Percentiles rank a stretch among this genome's conserved stretches.
Evolutionary conservation across 345 rosid genomes (phyloP).

Genomic region (Alliaria petiolata): DNA sequence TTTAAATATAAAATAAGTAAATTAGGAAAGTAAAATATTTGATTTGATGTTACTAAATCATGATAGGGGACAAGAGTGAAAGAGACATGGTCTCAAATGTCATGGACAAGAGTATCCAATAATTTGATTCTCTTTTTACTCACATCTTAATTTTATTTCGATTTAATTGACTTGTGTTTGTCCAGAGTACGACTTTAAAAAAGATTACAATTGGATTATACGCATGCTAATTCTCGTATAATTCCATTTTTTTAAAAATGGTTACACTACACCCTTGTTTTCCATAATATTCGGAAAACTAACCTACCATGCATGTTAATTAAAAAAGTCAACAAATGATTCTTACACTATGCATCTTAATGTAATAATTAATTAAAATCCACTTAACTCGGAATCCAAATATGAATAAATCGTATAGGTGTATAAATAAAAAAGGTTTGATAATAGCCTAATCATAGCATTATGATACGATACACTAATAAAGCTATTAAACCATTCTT

Average conservation of each 20-base stretch:
- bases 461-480: slow-evolving; percentile 17
- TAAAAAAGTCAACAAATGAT: background rate
- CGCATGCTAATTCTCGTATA: background rate
- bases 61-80: slow-evolving; percentile 37
- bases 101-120: slow-evolving; percentile 35
- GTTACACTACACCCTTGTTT: background rate
- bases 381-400: background rate
- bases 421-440: background rate
- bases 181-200: background rate
- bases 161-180: slow-evolving; percentile 16
- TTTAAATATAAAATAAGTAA: background rate
- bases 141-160: background rate
- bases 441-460: slow-evolving; percentile 28
- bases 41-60: slow-evolving; percentile 29
- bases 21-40: slow-evolving; percentile 7
- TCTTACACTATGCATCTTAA: background rate
- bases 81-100: slow-evolving; percentile 33
- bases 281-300: background rate
- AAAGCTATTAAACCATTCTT: slow-evolving; percentile 8
- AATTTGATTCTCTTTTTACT: slow-evolving; percentile 24
- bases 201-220: background rate
- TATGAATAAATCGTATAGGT: slow-evolving; percentile 12
- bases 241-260: too few relatives aligned
- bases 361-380: background rate
- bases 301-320: background rate